These are phyloP conservation scores for Penicillium robsamsonii DNA, from an alignment of 495 filamentous ascomycete genomes.

Conservation along the genomic window DNA sequence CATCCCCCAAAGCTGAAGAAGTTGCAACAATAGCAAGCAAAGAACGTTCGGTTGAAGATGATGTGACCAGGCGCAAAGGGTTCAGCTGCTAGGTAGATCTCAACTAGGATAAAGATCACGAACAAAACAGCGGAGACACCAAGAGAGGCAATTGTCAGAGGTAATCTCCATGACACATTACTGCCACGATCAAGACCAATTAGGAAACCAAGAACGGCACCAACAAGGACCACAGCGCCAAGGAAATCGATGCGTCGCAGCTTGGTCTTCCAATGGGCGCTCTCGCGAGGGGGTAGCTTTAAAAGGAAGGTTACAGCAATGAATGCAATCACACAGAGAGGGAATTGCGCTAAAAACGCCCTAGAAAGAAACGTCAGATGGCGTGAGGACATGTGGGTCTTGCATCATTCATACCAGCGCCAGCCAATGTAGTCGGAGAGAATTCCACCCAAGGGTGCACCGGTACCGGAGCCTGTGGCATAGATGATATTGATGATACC, in stretches of 20 bases:
- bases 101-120: conserved; percentile 65
- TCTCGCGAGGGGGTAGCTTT: conserved; percentile 56
- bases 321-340: conserved; percentile 67
- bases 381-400: background rate
- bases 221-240: conserved; percentile 68
- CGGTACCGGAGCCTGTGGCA: conserved; percentile 64
- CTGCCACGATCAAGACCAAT: conserved; percentile 76
- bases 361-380: conserved; percentile 33
- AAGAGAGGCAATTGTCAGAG: conserved; percentile 58
- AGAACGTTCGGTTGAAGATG: conserved; percentile 66
- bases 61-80: conserved; percentile 81
- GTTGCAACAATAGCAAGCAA: conserved; percentile 69
- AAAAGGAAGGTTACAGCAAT: conserved; percentile 60
- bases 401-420: conserved; percentile 61
- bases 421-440: conserved; percentile 76
- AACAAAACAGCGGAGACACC: conserved; percentile 60
- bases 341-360: conserved; percentile 71
- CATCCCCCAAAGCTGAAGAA: conserved; percentile 73
- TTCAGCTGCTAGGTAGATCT: conserved; percentile 66
- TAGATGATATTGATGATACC: conserved; percentile 81
- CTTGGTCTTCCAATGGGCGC: conserved; percentile 60
- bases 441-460: conserved; percentile 71
- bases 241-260: conserved; percentile 76
- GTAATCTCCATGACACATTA: conserved; percentile 66
- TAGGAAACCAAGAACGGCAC: conserved; percentile 68